A percentile compares a stretch with the other conserved stretches of the same genome.
Evolutionary conservation across 139 green algal species (phyloP).

Genomic region (Chlorella ohadii): DNA sequence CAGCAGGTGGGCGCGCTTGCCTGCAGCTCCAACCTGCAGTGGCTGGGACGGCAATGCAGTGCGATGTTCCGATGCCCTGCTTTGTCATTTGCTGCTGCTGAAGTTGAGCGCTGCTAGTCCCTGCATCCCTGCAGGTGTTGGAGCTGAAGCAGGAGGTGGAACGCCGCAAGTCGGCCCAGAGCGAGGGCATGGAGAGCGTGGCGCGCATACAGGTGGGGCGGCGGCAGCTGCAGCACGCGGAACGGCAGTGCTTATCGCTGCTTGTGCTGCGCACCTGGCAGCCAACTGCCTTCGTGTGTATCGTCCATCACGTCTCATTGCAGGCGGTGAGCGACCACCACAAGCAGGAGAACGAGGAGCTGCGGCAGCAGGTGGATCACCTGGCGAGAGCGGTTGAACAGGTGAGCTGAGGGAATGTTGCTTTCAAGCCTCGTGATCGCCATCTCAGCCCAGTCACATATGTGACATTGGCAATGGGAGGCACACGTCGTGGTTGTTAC

Average conservation of each 20-base stretch:
- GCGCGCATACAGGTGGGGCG: not conserved
- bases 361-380: constrained; percentile 11
- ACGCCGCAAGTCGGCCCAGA: constrained; percentile 9
- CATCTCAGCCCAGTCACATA: too few relatives aligned
- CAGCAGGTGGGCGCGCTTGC: not conserved
- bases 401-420: not conserved
- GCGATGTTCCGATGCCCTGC: too few relatives aligned
- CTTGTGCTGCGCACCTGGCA: too few relatives aligned
- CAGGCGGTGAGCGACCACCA: constrained; percentile 26
- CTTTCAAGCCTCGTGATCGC: too few relatives aligned
- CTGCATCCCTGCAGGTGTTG: not conserved
- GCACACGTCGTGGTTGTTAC: too few relatives aligned
- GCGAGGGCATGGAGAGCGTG: constrained; percentile 14
- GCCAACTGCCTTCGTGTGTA: too few relatives aligned
- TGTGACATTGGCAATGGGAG: too few relatives aligned
- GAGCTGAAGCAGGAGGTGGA: constrained; percentile 6
- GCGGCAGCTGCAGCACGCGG: not conserved
- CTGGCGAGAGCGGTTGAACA: constrained; percentile 10
- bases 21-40: too few relatives aligned
- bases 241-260: not conserved
- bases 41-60: not conserved
- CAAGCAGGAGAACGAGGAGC: constrained; percentile 23
- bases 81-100: too few relatives aligned
- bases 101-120: too few relatives aligned
- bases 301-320: too few relatives aligned